Evolutionary conservation across 1,284 basidiomycete genomes (phyloP).

Genomic region (Trametes sp.): DNA sequence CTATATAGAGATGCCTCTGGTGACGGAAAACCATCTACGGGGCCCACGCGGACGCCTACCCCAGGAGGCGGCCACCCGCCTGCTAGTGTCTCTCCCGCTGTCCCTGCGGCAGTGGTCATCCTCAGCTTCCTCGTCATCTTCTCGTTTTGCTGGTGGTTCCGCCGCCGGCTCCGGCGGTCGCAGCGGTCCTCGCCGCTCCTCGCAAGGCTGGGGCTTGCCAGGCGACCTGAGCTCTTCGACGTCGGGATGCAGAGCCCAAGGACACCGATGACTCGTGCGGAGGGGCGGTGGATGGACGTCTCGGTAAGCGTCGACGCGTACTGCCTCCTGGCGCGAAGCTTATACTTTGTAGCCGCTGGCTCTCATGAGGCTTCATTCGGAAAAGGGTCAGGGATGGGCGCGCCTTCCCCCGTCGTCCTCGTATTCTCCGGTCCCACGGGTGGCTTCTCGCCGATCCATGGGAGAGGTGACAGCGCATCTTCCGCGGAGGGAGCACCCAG

Average conservation of each 20-base stretch:
- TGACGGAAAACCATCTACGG: neutral
- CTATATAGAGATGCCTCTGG: neutral
- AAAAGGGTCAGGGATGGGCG: neutral
- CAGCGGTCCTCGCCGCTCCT: neutral
- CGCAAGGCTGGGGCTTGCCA: neutral
- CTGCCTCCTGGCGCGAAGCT: neutral
- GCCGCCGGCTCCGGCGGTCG: neutral
- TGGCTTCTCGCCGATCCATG: neutral
- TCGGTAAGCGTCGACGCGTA: neutral
- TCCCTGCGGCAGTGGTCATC: neutral
- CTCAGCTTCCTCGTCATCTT: neutral
- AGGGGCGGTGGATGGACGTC: neutral
- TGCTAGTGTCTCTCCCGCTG: neutral
- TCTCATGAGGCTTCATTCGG: neutral
- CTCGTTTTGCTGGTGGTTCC: slow-evolving; percentile 9
- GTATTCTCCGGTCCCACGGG: neutral
- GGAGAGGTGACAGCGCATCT: neutral
- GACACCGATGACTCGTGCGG: neutral
- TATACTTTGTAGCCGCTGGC: neutral
- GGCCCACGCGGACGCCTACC: neutral
- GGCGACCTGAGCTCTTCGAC: slow-evolving; percentile 11
- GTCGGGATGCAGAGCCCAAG: neutral
- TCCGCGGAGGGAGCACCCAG: neutral
- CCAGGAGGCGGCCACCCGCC: neutral
- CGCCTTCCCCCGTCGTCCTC: neutral